Percentiles rank a stretch among this genome's conserved stretches.
Conservation (phyloP, 441 rosid genomes). For the Euphorbia schlechtendalii region DNA sequence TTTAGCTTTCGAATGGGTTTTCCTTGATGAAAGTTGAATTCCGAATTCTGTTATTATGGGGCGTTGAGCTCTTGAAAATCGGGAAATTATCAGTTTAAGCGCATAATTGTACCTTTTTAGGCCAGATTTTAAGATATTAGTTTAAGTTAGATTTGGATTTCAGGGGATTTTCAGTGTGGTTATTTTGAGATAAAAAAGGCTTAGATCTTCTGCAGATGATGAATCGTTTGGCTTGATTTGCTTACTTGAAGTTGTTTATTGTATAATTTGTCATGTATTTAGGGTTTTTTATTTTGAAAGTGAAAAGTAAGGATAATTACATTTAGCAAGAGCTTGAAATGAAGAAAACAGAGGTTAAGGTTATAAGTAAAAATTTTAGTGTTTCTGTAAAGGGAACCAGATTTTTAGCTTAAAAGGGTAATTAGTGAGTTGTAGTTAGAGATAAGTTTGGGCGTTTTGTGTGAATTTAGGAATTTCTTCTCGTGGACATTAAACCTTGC, state of each 20-base stretch:
- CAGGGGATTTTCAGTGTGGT: not conserved
- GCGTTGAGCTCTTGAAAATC: conserved; percentile 14
- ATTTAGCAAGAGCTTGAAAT: not conserved
- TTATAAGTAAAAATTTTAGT: too few relatives aligned
- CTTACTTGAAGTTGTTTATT: not conserved
- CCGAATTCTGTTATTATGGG: not conserved
- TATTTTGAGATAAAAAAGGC: too few relatives aligned
- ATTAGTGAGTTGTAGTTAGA: conserved; percentile 3
- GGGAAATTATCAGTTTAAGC: conserved; percentile 2
- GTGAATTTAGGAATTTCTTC: too few relatives aligned
- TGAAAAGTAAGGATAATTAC: not conserved
- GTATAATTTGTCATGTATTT: not conserved
- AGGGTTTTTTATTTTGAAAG: not conserved
- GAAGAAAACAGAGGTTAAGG: too few relatives aligned
- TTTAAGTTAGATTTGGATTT: not conserved
- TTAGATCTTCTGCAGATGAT: conserved; percentile 3
- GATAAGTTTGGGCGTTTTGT: not conserved
- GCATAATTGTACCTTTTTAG: not conserved
- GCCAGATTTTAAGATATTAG: conserved; percentile 1
- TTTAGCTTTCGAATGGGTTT: not conserved
- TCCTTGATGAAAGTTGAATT: not conserved
- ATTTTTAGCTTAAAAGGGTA: too few relatives aligned
- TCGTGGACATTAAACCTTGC: too few relatives aligned
- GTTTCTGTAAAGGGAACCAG: too few relatives aligned
- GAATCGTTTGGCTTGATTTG: conserved; percentile 1